phyloP scores from a whole-genome alignment of 371 early-diverging fungal species.

The Rhizopus sp. region DNA sequence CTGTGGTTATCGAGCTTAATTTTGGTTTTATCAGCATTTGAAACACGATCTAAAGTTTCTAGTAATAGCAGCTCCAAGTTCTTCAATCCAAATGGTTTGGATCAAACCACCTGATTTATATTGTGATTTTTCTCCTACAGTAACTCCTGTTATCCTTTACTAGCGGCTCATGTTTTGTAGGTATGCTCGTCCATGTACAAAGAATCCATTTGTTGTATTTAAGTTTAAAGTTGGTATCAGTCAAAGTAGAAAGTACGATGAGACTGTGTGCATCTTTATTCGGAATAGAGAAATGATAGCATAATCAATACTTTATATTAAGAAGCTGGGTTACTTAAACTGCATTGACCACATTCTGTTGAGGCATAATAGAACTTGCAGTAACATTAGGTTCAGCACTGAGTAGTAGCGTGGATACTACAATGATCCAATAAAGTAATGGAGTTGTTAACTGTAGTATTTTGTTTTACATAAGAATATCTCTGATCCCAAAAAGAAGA shows the following conservation, averaged over 20 bases:
- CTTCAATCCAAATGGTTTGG: neutral
- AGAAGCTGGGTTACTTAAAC: too few species aligned
- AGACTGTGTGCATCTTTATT: too few species aligned
- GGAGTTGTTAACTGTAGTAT: too few species aligned
- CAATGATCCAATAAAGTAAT: too few species aligned
- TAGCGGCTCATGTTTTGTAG: neutral
- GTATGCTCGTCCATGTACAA: slow-evolving; percentile 1
- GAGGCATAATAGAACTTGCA: too few species aligned
- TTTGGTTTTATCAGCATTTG: slow-evolving; percentile 1
- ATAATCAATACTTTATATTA: too few species aligned
- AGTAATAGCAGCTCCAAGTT: slow-evolving; percentile 3
- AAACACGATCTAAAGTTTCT: neutral
- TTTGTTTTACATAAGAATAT: too few species aligned
- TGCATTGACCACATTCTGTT: too few species aligned
- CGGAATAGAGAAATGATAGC: too few species aligned
- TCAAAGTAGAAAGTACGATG: neutral
- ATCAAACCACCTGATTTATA: slow-evolving; percentile 6
- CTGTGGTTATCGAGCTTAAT: neutral
- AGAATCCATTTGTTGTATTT: neutral
- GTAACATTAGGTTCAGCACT: too few species aligned
- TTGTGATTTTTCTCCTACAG: slow-evolving; percentile 1
- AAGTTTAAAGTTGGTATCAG: neutral
- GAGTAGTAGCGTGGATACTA: too few species aligned
- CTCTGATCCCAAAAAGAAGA: too few species aligned
- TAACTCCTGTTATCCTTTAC: neutral